These are phyloP conservation scores for Globisporangium irregulare DNA, from an alignment of 352 stramenopile species.

Conservation along the genomic window DNA sequence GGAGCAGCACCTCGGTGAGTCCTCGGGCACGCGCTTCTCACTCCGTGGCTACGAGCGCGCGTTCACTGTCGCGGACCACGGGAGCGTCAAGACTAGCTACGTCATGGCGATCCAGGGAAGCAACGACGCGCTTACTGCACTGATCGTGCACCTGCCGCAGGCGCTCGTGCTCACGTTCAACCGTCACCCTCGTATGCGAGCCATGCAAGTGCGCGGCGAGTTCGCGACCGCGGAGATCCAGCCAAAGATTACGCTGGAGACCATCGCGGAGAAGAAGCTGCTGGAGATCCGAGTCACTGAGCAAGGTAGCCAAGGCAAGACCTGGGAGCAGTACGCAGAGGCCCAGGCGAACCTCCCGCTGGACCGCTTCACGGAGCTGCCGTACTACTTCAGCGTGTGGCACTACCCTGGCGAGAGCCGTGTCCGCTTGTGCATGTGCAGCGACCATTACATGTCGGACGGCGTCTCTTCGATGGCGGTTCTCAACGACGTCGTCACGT, in stretches of 20 bases:
- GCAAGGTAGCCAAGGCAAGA: constrained; percentile 7
- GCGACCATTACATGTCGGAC: constrained; percentile 47
- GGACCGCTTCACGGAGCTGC: constrained; percentile 45
- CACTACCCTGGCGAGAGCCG: constrained; percentile 26
- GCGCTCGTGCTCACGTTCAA: constrained; percentile 35
- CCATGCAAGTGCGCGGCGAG: constrained; percentile 20
- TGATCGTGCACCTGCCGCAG: constrained; percentile 21
- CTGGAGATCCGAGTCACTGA: constrained; percentile 20
- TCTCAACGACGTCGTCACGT: constrained; percentile 35
- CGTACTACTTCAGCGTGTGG: constrained; percentile 47
- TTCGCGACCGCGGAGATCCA: constrained; percentile 32
- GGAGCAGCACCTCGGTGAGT: too few species aligned
- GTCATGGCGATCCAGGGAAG: constrained; percentile 10
- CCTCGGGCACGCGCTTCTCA: too few species aligned
- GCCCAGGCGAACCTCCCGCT: constrained; percentile 27
- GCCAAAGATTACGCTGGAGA: constrained; percentile 18
- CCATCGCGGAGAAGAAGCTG: constrained; percentile 1
- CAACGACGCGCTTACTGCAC: not conserved
- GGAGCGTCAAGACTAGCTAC: constrained; percentile 16
- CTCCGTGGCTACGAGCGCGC: constrained; percentile 26
- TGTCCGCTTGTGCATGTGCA: constrained; percentile 39
- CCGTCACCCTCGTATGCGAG: constrained; percentile 36
- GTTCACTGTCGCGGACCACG: constrained; percentile 25
- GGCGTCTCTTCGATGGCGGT: constrained; percentile 32
- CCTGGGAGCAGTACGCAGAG: constrained; percentile 33